Evolutionary conservation across 2,329 filamentous ascomycete genomes (phyloP).

Genomic region (Cryphonectria japonica): DNA sequence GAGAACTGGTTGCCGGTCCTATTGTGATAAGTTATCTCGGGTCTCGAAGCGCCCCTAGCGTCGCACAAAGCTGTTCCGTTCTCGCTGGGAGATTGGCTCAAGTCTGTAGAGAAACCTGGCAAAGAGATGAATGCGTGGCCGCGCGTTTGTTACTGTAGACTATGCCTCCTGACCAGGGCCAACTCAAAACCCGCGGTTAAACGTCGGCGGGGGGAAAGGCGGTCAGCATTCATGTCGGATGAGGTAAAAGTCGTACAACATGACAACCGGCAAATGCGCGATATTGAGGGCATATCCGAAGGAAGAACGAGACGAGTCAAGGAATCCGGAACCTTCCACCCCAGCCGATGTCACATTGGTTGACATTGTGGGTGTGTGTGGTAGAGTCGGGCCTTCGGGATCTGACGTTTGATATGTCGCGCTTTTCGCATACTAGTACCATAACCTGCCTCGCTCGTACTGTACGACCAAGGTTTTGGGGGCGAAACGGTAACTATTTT

Average conservation of each 20-base stretch:
- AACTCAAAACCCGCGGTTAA: conserved; percentile 18
- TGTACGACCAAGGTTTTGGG: not conserved
- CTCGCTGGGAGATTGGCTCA: conserved; percentile 1
- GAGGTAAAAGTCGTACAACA: conserved; percentile 28
- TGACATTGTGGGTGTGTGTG: not conserved
- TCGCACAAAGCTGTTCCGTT: not conserved
- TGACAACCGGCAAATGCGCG: not conserved
- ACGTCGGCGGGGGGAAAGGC: conserved; percentile 28
- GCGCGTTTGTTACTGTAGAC: conserved; percentile 1
- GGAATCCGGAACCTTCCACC: conserved; percentile 12
- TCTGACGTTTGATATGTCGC: conserved; percentile 6
- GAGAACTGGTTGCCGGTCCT: not conserved
- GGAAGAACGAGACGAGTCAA: conserved; percentile 18
- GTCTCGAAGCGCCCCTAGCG: not conserved
- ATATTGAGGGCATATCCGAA: conserved; percentile 20
- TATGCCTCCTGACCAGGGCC: conserved; percentile 7
- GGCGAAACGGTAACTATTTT: conserved; percentile 9
- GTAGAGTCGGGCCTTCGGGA: conserved; percentile 14
- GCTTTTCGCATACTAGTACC: not conserved
- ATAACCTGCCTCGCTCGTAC: not conserved
- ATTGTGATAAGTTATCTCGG: conserved; percentile 5
- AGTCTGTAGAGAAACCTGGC: not conserved
- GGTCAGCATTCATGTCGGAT: conserved; percentile 28
- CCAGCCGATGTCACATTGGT: conserved; percentile 19
- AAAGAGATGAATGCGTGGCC: not conserved